A percentile compares a stretch with the other conserved stretches of the same genome.
Conservation (phyloP, 2,329 filamentous ascomycete genomes). For the Fusarium udum region DNA sequence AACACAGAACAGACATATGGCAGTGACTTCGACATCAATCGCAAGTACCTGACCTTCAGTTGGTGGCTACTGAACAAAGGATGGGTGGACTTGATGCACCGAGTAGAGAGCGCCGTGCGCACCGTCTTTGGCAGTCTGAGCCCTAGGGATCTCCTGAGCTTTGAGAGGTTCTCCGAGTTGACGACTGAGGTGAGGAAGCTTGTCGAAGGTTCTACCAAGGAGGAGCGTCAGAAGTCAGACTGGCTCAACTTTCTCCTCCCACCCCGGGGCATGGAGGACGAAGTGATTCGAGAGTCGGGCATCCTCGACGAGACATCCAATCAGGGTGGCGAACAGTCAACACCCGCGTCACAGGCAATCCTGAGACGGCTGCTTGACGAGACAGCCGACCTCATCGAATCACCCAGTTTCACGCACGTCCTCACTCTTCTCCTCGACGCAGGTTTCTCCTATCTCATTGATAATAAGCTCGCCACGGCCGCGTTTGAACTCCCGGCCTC, state of each 20-base stretch:
- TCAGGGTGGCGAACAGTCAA: conserved; percentile 46
- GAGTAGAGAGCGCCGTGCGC: conserved; percentile 85
- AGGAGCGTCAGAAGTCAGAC: conserved; percentile 57
- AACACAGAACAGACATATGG: conserved; percentile 83
- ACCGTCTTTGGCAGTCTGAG: conserved; percentile 90
- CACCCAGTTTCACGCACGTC: conserved; percentile 88
- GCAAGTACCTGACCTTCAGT: conserved; percentile 93
- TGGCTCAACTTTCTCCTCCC: conserved; percentile 91
- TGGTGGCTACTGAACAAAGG: conserved; percentile 97
- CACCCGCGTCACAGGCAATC: conserved; percentile 61
- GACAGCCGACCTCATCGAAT: conserved; percentile 94
- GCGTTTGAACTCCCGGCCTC: conserved; percentile 71
- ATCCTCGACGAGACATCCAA: conserved; percentile 66
- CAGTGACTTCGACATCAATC: conserved; percentile 95
- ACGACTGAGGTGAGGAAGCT: conserved; percentile 84
- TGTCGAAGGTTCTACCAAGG: conserved; percentile 72
- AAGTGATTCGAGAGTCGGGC: conserved; percentile 86
- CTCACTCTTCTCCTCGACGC: conserved; percentile 87
- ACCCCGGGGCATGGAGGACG: conserved; percentile 78
- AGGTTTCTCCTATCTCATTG: conserved; percentile 84
- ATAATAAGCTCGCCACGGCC: conserved; percentile 80
- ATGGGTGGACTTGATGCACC: conserved; percentile 82
- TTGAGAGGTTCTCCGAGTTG: conserved; percentile 81
- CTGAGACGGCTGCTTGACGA: conserved; percentile 91
- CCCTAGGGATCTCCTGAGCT: conserved; percentile 85